phyloP scores from a whole-genome alignment of 768 basidiomycete genomes.

The Leccinum longicurvipes region DNA sequence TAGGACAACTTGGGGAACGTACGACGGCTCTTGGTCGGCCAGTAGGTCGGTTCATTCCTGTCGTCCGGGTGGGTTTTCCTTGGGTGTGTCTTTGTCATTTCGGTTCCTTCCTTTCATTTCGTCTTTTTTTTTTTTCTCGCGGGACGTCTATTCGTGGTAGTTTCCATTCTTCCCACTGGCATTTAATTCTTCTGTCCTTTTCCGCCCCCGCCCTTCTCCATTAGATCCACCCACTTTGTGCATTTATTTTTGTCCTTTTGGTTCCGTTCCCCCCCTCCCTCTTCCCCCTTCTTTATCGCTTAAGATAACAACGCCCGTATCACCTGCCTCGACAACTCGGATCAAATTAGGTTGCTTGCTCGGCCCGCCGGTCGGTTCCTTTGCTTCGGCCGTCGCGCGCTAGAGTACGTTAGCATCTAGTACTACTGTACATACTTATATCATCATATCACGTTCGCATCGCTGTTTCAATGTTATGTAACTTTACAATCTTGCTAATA shows the following conservation, averaged over 20 bases:
- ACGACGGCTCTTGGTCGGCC: not conserved
- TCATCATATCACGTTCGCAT: not conserved
- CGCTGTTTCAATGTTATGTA: not conserved
- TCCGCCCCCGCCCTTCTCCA: not conserved
- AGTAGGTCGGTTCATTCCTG: not conserved
- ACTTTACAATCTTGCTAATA: not conserved
- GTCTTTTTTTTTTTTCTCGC: not conserved
- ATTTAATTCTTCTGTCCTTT: not conserved
- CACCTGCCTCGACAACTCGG: not conserved
- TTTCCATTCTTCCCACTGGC: not conserved
- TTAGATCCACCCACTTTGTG: not conserved
- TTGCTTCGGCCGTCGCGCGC: not conserved
- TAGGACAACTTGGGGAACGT: not conserved
- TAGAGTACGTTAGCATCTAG: not conserved
- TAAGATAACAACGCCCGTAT: not conserved
- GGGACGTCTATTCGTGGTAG: not conserved
- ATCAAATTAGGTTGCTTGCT: not conserved
- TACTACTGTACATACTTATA: no score
- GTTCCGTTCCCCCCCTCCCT: not conserved
- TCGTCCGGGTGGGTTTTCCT: not conserved
- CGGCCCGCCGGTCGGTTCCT: not conserved
- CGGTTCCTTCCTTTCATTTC: not conserved
- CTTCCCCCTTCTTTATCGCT: not conserved
- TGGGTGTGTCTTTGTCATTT: not conserved
- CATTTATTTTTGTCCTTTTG: not conserved